phyloP scores from a whole-genome alignment of 169 alveolate genomes.

The Plasmodium yoelii region DNA sequence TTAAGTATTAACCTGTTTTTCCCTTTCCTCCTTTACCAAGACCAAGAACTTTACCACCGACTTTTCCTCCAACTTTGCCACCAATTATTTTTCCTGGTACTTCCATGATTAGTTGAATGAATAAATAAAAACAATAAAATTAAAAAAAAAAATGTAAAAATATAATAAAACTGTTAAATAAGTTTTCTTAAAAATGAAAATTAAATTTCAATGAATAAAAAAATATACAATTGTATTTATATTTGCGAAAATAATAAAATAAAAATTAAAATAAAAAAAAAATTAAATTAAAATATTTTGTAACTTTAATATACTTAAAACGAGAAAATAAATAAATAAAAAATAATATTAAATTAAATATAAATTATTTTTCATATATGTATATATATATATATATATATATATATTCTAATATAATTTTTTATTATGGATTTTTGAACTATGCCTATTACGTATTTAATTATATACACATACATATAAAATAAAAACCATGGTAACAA shows the following conservation, averaged over 20 bases:
- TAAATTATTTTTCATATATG: neutral
- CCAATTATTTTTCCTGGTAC: constrained; percentile 85
- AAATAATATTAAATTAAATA: neutral
- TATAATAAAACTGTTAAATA: constrained; percentile 2
- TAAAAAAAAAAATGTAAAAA: constrained; percentile 10
- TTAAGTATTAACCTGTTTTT: constrained; percentile 81
- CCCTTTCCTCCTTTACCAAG: constrained; percentile 90
- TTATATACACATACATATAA: no score
- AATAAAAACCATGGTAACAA: no score
- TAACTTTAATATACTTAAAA: neutral
- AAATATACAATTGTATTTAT: neutral
- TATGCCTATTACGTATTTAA: no score
- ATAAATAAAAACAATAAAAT: constrained; percentile 9
- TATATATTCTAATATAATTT: no score
- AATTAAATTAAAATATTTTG: neutral
- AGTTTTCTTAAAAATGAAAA: neutral
- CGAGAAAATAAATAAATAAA: constrained; percentile 10
- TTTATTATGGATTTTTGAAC: no score
- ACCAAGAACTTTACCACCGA: constrained; percentile 90
- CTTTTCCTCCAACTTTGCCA: constrained; percentile 92
- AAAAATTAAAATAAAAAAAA: neutral
- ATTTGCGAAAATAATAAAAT: constrained; percentile 2
- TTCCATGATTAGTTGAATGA: constrained; percentile 46
- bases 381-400: no score
- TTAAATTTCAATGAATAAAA: neutral